Evolutionary conservation across 1,139 yeast species (phyloP), one percentile per base, ranked within the genome.

Genomic region (Yamadazyma mexicana): DNA sequence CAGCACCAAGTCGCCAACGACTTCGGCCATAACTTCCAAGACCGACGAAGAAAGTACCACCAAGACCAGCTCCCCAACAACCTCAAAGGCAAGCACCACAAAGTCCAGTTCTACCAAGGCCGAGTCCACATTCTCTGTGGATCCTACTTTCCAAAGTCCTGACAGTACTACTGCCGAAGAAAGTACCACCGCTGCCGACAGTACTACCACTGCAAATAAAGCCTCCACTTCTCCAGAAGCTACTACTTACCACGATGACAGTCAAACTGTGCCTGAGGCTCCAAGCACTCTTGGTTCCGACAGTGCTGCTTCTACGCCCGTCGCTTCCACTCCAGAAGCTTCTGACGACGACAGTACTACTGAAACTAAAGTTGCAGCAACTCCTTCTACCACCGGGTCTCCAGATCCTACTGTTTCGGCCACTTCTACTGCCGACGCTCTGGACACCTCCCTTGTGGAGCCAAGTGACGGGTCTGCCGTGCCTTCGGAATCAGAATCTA

Each of bases 131-230:
- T 17, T 30, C 24, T 31, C 17, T 17, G 23, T 16, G 14, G 27
- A 30, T 11, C 27, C 37, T 32, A 37, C 36, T 12, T 33, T 3
- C 15, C 18, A 24, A 8, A 18, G 34, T 8, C 27, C 37, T 11
- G 28, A 35, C 18, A 29, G 30, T 20, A 8, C 36, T 15, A 29
- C 40, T 17, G 31, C 42, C 11, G 34, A 37, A 15, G 27, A 16
- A 7, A 12, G 37, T 17, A 27, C 37, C 16, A 14, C 20, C 3
- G 25, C n/a, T n/a, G n/a, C n/a, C n/a, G n/a, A 18, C 16, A 16
- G 35, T 18, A 12, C 36, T 16, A 31, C 35, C 14, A 7, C 38
- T 11, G 28, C 28, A 25, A 12, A 11, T 12, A 6, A 11, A 25
- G 15, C 6, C 28, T 5, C 28, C 28, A 11, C 6, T 12, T 25